phyloP scores from a whole-genome alignment of 2,329 filamentous ascomycete species.

The Fusarium udum region DNA sequence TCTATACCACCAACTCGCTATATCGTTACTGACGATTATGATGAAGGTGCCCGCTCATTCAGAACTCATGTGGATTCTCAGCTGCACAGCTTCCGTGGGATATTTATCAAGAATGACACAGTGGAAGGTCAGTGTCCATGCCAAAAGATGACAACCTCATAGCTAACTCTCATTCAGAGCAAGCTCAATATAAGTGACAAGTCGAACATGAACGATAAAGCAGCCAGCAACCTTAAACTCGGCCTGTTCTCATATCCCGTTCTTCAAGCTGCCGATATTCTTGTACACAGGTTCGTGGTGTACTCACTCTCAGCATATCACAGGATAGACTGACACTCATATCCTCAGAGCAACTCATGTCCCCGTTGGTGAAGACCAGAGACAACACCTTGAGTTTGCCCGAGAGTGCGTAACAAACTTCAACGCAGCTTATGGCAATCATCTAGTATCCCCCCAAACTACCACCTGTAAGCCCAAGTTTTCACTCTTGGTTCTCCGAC shows the following conservation, averaged over 20 bases:
- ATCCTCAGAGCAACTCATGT: constrained; percentile 81
- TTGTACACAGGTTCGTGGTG: constrained; percentile 74
- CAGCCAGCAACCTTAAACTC: constrained; percentile 74
- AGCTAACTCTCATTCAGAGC: constrained; percentile 59
- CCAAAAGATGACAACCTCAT: background rate
- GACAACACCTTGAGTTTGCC: constrained; percentile 92
- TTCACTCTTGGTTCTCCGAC: background rate
- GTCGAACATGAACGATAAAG: constrained; percentile 66
- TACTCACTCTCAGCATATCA: background rate
- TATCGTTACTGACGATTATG: background rate
- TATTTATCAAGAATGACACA: constrained; percentile 99
- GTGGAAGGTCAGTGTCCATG: constrained; percentile 77
- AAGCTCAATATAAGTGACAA: constrained; percentile 74
- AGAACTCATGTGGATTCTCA: constrained; percentile 97
- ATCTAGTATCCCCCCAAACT: constrained; percentile 72
- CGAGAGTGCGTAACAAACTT: constrained; percentile 87
- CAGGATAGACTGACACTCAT: background rate
- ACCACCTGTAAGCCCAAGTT: constrained; percentile 67
- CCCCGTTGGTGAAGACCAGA: constrained; percentile 95
- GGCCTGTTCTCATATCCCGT: constrained; percentile 97
- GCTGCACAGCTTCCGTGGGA: constrained; percentile 89
- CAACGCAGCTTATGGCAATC: constrained; percentile 77
- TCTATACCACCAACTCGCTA: background rate
- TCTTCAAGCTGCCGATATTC: constrained; percentile 91
- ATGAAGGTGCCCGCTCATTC: constrained; percentile 73